phyloP scores from a whole-genome alignment of 345 rosid genomes.

The Salix suchowensis region DNA sequence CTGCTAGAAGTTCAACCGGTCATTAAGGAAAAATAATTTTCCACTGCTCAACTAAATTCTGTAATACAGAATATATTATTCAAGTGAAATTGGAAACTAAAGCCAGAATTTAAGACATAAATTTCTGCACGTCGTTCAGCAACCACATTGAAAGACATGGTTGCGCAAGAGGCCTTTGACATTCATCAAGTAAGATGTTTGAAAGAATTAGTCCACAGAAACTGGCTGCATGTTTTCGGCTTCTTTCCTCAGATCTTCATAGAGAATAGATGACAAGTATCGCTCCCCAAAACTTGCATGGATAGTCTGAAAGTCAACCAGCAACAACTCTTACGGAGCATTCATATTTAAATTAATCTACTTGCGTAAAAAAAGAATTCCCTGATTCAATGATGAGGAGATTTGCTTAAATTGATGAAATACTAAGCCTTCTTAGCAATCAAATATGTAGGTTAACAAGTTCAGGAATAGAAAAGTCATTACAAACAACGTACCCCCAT shows the following conservation, averaged over 20 bases:
- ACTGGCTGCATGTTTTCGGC: constrained; percentile 93
- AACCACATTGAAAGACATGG: not conserved
- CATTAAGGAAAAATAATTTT: not conserved
- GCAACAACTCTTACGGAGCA: not conserved
- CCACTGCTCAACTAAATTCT: not conserved
- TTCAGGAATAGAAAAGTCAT: not conserved
- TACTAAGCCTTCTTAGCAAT: not conserved
- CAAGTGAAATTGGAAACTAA: not conserved
- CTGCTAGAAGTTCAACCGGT: not conserved
- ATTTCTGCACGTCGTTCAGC: not conserved
- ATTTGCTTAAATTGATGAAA: not conserved
- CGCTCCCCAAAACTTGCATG: constrained; percentile 96
- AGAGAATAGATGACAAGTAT: constrained; percentile 76
- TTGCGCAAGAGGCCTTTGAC: not conserved
- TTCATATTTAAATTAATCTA: not conserved
- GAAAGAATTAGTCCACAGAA: constrained; percentile 53
- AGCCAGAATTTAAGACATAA: not conserved
- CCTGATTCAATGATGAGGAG: not conserved
- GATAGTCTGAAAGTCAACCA: constrained; percentile 48
- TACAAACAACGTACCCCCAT: not conserved
- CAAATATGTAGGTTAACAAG: not conserved
- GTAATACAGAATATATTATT: not conserved
- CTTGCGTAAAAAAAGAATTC: not conserved
- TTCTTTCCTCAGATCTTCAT: constrained; percentile 79
- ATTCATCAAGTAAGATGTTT: not conserved